phyloP scores from a whole-genome alignment of 2,329 filamentous ascomycete species.

The Neofusicoccum kwambonambiense region DNA sequence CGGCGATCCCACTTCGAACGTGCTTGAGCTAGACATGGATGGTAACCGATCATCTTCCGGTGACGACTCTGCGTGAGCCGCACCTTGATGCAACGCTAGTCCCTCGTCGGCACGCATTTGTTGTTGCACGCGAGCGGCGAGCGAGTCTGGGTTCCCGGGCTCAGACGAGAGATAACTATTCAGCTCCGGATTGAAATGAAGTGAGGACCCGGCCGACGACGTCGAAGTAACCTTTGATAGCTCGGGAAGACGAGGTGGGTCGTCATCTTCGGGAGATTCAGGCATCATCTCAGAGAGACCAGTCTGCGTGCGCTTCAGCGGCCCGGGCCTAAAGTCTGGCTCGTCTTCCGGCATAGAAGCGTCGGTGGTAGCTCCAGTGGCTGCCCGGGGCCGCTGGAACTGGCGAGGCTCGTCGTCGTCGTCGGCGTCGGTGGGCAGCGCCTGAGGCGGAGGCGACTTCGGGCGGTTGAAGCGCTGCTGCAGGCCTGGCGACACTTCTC shows the following conservation, averaged over 20 bases:
- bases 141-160: slow-evolving; percentile 40
- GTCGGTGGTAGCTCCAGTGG: slow-evolving; percentile 26
- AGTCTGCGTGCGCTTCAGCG: slow-evolving; percentile 60
- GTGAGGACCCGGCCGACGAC: slow-evolving; percentile 25
- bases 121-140: slow-evolving; percentile 47
- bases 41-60: slow-evolving; percentile 25
- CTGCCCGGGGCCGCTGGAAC: slow-evolving; percentile 25
- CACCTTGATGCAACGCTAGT: slow-evolving; percentile 47
- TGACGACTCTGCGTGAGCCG: slow-evolving; percentile 28
- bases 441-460: slow-evolving; percentile 14
- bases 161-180: slow-evolving; percentile 33
- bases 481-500: slow-evolving; percentile 37
- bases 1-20: slow-evolving; percentile 27
- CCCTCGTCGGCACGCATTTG: slow-evolving; percentile 56
- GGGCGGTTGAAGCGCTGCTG: slow-evolving; percentile 23
- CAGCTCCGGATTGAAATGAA: slow-evolving; percentile 27
- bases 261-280: slow-evolving; percentile 31
- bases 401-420: slow-evolving; percentile 8
- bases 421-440: background rate
- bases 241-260: slow-evolving; percentile 44
- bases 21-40: slow-evolving; percentile 33
- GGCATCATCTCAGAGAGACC: slow-evolving; percentile 39
- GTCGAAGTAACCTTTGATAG: slow-evolving; percentile 18
- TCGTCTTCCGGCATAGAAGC: slow-evolving; percentile 30
- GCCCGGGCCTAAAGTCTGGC: slow-evolving; percentile 34